Percentiles rank a stretch among this genome's conserved stretches.
These are phyloP conservation scores for Penicillium roqueforti DNA, from an alignment of 495 filamentous ascomycete species.

Conservation along the genomic window DNA sequence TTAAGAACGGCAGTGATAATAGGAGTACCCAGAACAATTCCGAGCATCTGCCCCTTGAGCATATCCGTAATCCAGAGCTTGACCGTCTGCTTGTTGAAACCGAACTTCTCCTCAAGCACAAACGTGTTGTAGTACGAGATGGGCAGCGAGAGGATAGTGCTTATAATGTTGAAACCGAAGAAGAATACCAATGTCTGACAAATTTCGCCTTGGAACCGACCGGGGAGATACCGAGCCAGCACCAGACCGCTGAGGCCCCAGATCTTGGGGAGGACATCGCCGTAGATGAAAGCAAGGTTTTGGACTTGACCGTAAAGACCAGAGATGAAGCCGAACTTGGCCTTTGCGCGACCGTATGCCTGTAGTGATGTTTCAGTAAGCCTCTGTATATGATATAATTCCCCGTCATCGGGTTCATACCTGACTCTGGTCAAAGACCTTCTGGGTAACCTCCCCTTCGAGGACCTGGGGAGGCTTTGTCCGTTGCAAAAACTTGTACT, in stretches of 20 bases:
- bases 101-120: constrained; percentile 92
- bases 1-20: constrained; percentile 85
- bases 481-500: constrained; percentile 77
- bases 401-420: constrained; percentile 33
- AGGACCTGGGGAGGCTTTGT: constrained; percentile 80
- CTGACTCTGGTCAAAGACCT: constrained; percentile 93
- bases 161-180: constrained; percentile 76
- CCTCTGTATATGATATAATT: constrained; percentile 1
- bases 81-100: constrained; percentile 96
- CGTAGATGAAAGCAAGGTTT: constrained; percentile 83
- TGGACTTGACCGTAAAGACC: constrained; percentile 80
- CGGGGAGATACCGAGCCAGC: constrained; percentile 67
- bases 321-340: constrained; percentile 75
- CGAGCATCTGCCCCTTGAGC: constrained; percentile 83
- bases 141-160: constrained; percentile 73
- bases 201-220: constrained; percentile 83
- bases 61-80: constrained; percentile 87
- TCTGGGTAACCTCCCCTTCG: constrained; percentile 76
- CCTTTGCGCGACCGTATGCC: constrained; percentile 93
- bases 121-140: constrained; percentile 89
- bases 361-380: constrained; percentile 23
- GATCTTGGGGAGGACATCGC: constrained; percentile 81
- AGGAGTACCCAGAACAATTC: constrained; percentile 72
- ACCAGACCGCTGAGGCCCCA: constrained; percentile 78
- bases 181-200: constrained; percentile 90